These are phyloP conservation scores for Phanerochaete carnosa DNA, from an alignment of 768 basidiomycete species.

Conservation along the genomic window DNA sequence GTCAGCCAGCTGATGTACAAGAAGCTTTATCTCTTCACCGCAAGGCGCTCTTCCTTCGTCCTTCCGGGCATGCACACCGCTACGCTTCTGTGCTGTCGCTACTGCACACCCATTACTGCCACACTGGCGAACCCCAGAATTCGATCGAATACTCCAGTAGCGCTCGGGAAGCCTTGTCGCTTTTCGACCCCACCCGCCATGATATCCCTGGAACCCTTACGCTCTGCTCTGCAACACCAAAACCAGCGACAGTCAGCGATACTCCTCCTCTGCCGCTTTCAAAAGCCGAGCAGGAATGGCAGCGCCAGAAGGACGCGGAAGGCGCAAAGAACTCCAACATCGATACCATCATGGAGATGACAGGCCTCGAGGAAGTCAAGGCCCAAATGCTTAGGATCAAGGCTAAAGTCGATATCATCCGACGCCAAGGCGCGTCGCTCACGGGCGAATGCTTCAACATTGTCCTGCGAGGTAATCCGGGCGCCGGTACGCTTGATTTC, in stretches of 20 bases:
- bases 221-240: too few species aligned
- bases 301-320: slow-evolving; percentile 50
- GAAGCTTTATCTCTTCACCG: not conserved
- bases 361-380: slow-evolving; percentile 67
- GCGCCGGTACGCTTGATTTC: slow-evolving; percentile 52
- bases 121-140: not conserved
- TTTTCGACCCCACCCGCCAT: too few species aligned
- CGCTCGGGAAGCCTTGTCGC: not conserved
- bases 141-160: not conserved
- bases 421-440: slow-evolving; percentile 49
- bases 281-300: slow-evolving; percentile 41
- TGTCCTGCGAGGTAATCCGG: slow-evolving; percentile 68
- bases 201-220: too few species aligned
- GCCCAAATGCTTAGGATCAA: slow-evolving; percentile 53
- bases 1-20: not conserved
- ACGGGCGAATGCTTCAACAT: slow-evolving; percentile 59
- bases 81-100: not conserved
- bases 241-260: not conserved
- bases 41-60: not conserved
- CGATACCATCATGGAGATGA: slow-evolving; percentile 68
- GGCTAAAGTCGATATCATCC: slow-evolving; percentile 51
- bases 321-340: slow-evolving; percentile 50
- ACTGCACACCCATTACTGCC: not conserved
- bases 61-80: not conserved
- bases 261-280: slow-evolving; percentile 3